These are phyloP conservation scores for Ampelomyces quisqualis DNA, from an alignment of 2,329 filamentous ascomycete genomes.

Conservation along the genomic window DNA sequence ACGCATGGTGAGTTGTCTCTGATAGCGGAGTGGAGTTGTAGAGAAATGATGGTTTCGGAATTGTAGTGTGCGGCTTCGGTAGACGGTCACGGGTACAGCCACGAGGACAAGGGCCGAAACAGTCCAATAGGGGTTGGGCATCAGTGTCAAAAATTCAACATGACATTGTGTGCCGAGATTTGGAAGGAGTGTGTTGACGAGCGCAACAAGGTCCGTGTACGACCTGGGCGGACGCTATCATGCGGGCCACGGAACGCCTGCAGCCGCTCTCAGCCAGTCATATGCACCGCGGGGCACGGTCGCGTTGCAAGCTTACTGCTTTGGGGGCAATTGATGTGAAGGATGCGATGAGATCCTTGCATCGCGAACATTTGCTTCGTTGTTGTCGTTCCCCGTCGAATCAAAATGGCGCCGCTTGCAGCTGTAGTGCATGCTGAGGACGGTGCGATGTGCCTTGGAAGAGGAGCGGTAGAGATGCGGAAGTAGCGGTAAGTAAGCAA, in stretches of 20 bases:
- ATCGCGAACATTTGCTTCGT: slow-evolving; percentile 31
- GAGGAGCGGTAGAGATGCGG: slow-evolving; percentile 12
- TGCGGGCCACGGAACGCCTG: slow-evolving; percentile 35
- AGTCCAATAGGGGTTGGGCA: slow-evolving; percentile 31
- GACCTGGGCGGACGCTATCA: slow-evolving; percentile 28
- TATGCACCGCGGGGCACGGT: slow-evolving; percentile 11
- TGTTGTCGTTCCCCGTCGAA: slow-evolving; percentile 36
- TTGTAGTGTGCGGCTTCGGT: slow-evolving; percentile 35
- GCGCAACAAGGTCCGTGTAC: slow-evolving; percentile 27
- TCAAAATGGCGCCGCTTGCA: slow-evolving; percentile 30
- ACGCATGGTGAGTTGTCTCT: slow-evolving; percentile 44
- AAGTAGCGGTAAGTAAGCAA: slow-evolving; percentile 42
- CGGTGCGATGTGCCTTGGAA: slow-evolving; percentile 22
- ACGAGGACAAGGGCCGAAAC: slow-evolving; percentile 21
- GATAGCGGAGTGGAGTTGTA: slow-evolving; percentile 30
- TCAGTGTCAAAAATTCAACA: slow-evolving; percentile 36
- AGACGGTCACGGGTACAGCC: slow-evolving; percentile 21
- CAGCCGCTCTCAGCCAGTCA: slow-evolving; percentile 38
- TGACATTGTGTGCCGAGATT: slow-evolving; percentile 41
- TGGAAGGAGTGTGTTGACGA: slow-evolving; percentile 33
- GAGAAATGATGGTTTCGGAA: slow-evolving; percentile 25
- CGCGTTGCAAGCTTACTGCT: slow-evolving; percentile 33
- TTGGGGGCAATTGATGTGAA: slow-evolving; percentile 24
- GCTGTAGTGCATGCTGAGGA: slow-evolving; percentile 29
- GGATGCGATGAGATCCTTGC: slow-evolving; percentile 37